Evolutionary conservation across 176 grass and related monocot genomes (phyloP), one percentile per base, ranked within the genome.

Genomic region (Bothriochloa decipiens): DNA sequence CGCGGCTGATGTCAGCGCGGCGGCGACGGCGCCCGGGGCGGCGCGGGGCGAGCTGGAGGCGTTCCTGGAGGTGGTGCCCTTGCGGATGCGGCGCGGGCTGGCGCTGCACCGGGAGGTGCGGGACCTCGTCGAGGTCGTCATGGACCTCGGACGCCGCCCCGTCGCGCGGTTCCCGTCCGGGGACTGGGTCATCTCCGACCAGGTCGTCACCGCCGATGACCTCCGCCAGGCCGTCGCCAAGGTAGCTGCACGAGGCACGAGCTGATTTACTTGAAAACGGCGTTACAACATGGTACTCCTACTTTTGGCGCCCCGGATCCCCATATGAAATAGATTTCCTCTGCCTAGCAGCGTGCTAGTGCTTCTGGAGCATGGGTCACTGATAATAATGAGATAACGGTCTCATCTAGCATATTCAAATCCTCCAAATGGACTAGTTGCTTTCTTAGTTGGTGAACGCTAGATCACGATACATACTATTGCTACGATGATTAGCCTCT

Each of bases 61-160:
- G 85, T 98, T 98, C 77, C 62, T 98, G 27, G 83, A 95, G 87
- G 79, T 98, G 87, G 90, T 98, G 49, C 93, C 93, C 15, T 68
- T 73, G 17, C 88, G 93, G 91, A 95, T 98, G 91, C 84, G 93
- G 77, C 75, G 90, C 61, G 93, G 89, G 77, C 77, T 98, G 37
- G 87, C 58, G 57, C 84, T 84, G 82, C 93, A 98, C 70, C 80
- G 68, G 29, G 87, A 98, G 81, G 71, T 94, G 63, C 82, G 90
- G 89, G 83, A 93, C 61, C 90, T 98, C 81, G 91, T 98, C 57
- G 96, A 98, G 91, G 89, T 98, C 63, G 91, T 98, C 71, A 84
- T 98, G 93, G 96, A 98, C 92, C 88, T 98, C 60, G 96, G 96
- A 3, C 88, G 96, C 68, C 81, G 78, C 53, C 96, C 96, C 9